phyloP scores from a whole-genome alignment of 345 rosid genomes.

The Gynandropsis gynandra region DNA sequence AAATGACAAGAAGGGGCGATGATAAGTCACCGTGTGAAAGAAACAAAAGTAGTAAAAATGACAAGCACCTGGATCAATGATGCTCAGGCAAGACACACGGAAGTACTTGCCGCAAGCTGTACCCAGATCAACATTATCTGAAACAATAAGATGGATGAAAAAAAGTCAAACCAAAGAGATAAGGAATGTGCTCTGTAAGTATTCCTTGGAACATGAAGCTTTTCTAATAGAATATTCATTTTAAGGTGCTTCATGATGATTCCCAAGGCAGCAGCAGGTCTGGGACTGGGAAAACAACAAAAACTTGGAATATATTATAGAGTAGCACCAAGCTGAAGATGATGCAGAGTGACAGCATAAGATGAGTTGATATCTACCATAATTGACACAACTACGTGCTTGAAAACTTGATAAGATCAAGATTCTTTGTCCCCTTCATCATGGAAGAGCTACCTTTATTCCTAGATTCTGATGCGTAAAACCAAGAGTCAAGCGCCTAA shows the following conservation, averaged over 20 bases:
- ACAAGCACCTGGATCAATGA: slow-evolving; percentile 46
- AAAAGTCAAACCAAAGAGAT: slow-evolving; percentile 7
- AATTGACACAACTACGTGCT: no score
- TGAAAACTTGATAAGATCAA: no score
- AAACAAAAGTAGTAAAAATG: slow-evolving; percentile 1
- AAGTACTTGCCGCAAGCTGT: slow-evolving; percentile 73
- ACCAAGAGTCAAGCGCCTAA: no score
- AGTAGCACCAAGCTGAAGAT: no score
- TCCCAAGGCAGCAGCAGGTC: background rate
- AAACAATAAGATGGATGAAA: background rate
- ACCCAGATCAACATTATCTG: slow-evolving; percentile 68
- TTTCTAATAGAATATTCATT: background rate
- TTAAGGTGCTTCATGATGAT: background rate
- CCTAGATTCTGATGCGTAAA: no score
- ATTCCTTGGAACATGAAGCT: background rate
- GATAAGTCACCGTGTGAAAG: background rate
- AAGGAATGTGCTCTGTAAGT: background rate
- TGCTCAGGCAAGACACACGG: slow-evolving; percentile 68
- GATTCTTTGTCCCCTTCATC: no score
- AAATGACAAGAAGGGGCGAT: background rate
- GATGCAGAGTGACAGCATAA: no score
- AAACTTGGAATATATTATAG: background rate
- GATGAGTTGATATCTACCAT: no score
- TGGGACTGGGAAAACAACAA: background rate
- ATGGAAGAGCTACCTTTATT: no score